Conservation (phyloP, 2,329 filamentous ascomycete species). For the Phialophora chinensis region DNA sequence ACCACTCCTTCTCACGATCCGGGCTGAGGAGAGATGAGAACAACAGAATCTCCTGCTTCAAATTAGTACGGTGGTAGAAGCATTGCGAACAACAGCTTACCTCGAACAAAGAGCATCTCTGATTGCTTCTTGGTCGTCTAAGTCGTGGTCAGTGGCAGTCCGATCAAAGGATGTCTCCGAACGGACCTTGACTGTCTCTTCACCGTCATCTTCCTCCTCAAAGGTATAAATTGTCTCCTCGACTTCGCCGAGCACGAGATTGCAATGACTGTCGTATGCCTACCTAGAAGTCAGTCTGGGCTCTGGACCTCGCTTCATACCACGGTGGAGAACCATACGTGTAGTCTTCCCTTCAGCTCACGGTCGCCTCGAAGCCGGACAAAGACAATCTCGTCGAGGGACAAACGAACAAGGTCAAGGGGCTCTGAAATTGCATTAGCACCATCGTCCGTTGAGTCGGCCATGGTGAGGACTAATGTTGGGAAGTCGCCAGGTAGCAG, state of each 20-base stretch:
- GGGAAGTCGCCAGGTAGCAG: background rate
- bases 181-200: constrained; percentile 72
- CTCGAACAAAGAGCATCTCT: constrained; percentile 98
- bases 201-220: constrained; percentile 83
- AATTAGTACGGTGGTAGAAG: background rate
- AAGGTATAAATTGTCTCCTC: constrained; percentile 96
- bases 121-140: constrained; percentile 95
- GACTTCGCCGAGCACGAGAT: constrained; percentile 92
- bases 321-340: constrained; percentile 65
- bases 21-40: constrained; percentile 68
- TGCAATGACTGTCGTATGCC: constrained; percentile 99
- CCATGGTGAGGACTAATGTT: constrained; percentile 62
- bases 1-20: constrained; percentile 40
- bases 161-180: background rate
- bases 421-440: constrained; percentile 80
- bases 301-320: background rate
- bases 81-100: constrained; percentile 56
- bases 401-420: constrained; percentile 91
- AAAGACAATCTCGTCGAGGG: constrained; percentile 91
- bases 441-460: constrained; percentile 77
- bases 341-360: constrained; percentile 91
- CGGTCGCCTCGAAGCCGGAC: constrained; percentile 96
- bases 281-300: constrained; percentile 49
- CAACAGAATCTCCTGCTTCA: no score
- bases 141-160: constrained; percentile 12